Conservation (phyloP, 345 rosid genomes). For the Salix suchowensis region DNA sequence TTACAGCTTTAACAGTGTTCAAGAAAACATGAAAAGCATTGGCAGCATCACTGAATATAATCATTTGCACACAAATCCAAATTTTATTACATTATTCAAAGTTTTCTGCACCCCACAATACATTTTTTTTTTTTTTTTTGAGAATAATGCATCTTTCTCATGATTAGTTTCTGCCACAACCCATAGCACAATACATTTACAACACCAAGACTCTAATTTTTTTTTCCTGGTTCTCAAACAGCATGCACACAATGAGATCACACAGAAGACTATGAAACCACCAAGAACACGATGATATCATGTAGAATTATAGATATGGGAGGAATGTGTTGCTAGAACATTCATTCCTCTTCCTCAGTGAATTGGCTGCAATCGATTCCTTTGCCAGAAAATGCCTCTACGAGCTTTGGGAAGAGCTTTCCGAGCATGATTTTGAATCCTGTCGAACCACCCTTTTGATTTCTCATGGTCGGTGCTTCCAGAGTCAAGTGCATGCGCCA, state of each 20-base stretch:
- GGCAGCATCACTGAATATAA: neutral
- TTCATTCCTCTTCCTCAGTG: conserved; percentile 24
- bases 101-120: neutral
- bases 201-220: neutral
- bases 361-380: conserved; percentile 65
- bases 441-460: conserved; percentile 46
- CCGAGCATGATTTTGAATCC: conserved; percentile 97
- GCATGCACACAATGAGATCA: neutral
- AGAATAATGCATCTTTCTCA: neutral
- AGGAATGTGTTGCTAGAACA: conserved; percentile 2
- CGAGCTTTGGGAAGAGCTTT: conserved; percentile 73
- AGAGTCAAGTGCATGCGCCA: conserved; percentile 39
- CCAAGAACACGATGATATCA: conserved; percentile 11
- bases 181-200: neutral
- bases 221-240: neutral
- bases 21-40: neutral
- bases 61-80: neutral
- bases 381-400: conserved; percentile 59
- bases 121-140: neutral
- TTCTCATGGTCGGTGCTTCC: conserved; percentile 26
- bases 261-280: neutral
- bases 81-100: neutral
- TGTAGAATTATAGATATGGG: conserved; percentile 11
- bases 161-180: too few relatives aligned
- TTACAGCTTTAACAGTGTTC: neutral